Percentiles rank a stretch among this genome's conserved stretches.
phyloP scores from a whole-genome alignment of 176 grass and related monocot genomes.

The Oryza brachyantha region DNA sequence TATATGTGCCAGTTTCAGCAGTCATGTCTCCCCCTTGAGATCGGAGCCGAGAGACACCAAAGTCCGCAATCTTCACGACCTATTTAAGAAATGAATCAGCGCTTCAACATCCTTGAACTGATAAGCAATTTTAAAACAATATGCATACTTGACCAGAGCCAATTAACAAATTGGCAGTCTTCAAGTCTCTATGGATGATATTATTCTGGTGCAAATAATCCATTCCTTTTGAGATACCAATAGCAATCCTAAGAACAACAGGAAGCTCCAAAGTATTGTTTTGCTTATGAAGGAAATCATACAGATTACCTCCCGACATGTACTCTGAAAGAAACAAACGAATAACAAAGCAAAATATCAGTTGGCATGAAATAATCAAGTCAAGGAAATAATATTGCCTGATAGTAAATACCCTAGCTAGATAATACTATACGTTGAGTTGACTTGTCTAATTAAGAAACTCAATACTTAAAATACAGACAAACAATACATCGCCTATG shows the following conservation, averaged over 20 bases:
- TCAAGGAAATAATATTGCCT: not conserved
- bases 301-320: conserved; percentile 83
- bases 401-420: conserved; percentile 1
- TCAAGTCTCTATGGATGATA: conserved; percentile 94
- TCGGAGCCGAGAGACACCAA: conserved; percentile 77
- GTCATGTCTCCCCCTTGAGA: conserved; percentile 83
- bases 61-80: conserved; percentile 94
- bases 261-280: conserved; percentile 64
- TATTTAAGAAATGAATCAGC: conserved; percentile 39
- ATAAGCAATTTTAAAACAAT: not conserved
- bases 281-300: conserved; percentile 83
- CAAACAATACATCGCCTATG: not conserved
- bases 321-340: conserved; percentile 63
- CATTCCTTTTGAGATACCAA: conserved; percentile 88
- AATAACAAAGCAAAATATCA: conserved; percentile 14
- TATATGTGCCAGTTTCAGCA: conserved; percentile 96
- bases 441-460: not conserved
- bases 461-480: not conserved
- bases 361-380: not conserved
- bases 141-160: conserved; percentile 57
- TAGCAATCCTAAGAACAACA: conserved; percentile 67
- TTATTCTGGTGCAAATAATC: conserved; percentile 88
- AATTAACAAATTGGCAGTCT: conserved; percentile 88
- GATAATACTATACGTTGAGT: not conserved
- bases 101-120: conserved; percentile 31